Conservation (phyloP, 2,329 filamentous ascomycete genomes). For the Fusarium newnesense region DNA sequence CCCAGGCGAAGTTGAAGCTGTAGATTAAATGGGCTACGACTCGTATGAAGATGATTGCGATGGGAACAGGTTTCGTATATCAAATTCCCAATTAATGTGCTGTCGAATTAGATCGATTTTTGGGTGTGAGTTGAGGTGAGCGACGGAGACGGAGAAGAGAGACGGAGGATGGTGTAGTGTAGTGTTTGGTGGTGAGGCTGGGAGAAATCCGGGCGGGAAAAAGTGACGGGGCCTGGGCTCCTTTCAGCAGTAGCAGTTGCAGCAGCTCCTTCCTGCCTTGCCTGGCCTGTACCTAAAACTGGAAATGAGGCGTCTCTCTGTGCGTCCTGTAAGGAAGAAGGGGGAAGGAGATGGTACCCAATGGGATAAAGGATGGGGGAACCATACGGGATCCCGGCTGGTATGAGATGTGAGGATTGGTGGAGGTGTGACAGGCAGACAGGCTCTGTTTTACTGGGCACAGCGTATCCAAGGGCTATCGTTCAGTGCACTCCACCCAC, state of each 20-base stretch:
- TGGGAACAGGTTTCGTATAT: slow-evolving; percentile 21
- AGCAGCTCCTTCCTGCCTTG: slow-evolving; percentile 22
- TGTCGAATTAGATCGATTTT: slow-evolving; percentile 22
- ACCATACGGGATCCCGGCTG: slow-evolving; percentile 15
- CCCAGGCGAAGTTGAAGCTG: neutral
- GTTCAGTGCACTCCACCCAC: slow-evolving; percentile 26
- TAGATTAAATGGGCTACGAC: slow-evolving; percentile 14
- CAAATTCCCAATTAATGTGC: slow-evolving; percentile 19
- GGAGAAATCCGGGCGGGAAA: slow-evolving; percentile 37
- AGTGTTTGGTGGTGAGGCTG: slow-evolving; percentile 37
- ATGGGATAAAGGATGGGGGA: neutral
- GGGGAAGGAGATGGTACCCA: slow-evolving; percentile 16
- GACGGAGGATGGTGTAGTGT: neutral
- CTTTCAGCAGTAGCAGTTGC: slow-evolving; percentile 12
- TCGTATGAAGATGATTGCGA: slow-evolving; percentile 38
- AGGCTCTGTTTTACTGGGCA: slow-evolving; percentile 26
- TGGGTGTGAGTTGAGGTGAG: slow-evolving; percentile 22
- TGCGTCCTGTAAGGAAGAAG: slow-evolving; percentile 16
- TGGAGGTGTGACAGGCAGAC: slow-evolving; percentile 2
- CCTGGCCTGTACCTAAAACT: slow-evolving; percentile 41
- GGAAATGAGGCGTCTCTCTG: slow-evolving; percentile 41
- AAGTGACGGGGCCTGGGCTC: slow-evolving; percentile 32
- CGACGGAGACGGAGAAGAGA: slow-evolving; percentile 22
- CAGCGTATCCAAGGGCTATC: slow-evolving; percentile 3
- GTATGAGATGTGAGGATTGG: neutral